Conservation (phyloP, 176 grass and related monocot species). For the Aechmea fasciata region DNA sequence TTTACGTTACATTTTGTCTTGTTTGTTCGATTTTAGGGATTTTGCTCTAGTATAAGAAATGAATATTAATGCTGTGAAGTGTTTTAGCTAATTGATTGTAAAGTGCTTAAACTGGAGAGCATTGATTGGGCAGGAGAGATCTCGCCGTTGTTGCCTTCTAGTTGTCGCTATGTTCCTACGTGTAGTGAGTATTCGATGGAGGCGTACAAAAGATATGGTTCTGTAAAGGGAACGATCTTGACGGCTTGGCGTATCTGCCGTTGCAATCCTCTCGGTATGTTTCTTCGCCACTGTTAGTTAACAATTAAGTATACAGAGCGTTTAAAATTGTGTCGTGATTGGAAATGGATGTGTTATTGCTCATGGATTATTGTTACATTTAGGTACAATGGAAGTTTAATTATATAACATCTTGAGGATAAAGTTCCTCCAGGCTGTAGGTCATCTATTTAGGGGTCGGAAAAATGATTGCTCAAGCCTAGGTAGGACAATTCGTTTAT, state of each 20-base stretch:
- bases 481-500: no score
- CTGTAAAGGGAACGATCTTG: conserved; percentile 59
- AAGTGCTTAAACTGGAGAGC: not conserved
- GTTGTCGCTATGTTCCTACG: conserved; percentile 74
- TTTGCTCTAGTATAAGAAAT: no score
- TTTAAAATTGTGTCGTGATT: not conserved
- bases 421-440: no score
- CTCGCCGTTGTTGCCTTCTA: conserved; percentile 67
- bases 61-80: no score
- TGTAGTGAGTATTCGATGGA: conserved; percentile 84
- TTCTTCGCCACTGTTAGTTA: not conserved
- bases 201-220: conserved; percentile 67
- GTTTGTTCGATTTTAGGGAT: no score
- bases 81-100: not conserved
- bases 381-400: no score
- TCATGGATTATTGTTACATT: no score
- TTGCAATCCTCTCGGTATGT: conserved; percentile 72
- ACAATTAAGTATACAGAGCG: not conserved
- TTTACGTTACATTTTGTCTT: no score
- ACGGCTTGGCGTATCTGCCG: conserved; percentile 66
- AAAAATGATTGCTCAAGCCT: no score
- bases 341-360: not conserved
- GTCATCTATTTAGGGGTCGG: no score
- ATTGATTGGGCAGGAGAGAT: conserved; percentile 61
- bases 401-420: no score